These are phyloP conservation scores for Nicotiana benthamiana DNA, from an alignment of 257 asterid genomes.

Conservation along the genomic window DNA sequence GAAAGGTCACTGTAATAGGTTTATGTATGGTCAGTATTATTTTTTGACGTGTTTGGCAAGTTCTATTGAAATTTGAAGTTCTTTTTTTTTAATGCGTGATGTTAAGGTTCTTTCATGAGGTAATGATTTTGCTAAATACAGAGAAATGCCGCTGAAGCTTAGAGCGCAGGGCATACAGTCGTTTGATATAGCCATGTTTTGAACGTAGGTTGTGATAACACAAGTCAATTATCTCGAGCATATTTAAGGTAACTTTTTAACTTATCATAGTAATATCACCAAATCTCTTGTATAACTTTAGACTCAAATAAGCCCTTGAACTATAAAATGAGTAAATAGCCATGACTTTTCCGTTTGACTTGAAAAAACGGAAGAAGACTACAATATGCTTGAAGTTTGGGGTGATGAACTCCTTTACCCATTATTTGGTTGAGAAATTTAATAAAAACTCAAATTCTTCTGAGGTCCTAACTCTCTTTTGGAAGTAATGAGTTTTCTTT, in stretches of 20 bases:
- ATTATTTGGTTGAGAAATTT: not conserved
- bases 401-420: not conserved
- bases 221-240: not conserved
- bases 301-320: not conserved
- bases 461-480: not conserved
- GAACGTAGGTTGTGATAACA: not conserved
- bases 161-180: not conserved
- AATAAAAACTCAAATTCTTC: not conserved
- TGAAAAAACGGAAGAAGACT: not conserved
- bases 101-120: not conserved
- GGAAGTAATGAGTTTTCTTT: not conserved
- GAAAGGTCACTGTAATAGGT: not conserved
- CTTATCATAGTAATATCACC: not conserved
- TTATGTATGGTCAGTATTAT: not conserved
- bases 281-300: not conserved
- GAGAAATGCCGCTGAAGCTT: not conserved
- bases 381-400: not conserved
- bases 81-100: not conserved
- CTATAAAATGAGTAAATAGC: not conserved
- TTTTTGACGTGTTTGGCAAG: not conserved
- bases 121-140: not conserved
- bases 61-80: not conserved
- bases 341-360: not conserved
- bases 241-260: not conserved
- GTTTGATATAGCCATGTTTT: not conserved